Evolutionary conservation across 345 rosid species (phyloP).

Genomic region (Limnanthes douglasii): DNA sequence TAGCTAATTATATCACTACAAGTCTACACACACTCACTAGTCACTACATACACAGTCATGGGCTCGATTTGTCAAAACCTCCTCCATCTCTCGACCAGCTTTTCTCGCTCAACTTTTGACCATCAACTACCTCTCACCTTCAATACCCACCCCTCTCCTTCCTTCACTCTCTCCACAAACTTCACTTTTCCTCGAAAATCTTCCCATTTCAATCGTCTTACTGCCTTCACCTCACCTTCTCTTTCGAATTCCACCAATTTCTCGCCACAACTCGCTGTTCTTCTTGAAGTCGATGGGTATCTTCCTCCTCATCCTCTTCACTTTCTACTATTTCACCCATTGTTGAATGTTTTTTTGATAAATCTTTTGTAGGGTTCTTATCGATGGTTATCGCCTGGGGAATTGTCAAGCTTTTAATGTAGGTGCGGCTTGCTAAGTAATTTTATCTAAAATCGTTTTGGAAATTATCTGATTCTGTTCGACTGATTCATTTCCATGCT

Average conservation of each 20-base stretch:
- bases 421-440: slow-evolving; percentile 28
- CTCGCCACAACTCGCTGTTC: slow-evolving; percentile 45
- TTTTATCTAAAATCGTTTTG: slow-evolving; percentile 8
- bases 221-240: slow-evolving; percentile 24
- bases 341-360: neutral
- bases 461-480: slow-evolving; percentile 5
- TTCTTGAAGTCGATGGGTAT: slow-evolving; percentile 96
- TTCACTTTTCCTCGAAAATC: slow-evolving; percentile 14
- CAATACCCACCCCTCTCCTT: too few relatives aligned
- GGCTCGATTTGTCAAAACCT: too few relatives aligned
- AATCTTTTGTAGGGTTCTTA: slow-evolving; percentile 39
- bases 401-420: slow-evolving; percentile 77
- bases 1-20: too few relatives aligned
- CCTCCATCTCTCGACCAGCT: too few relatives aligned
- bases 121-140: too few relatives aligned
- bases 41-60: too few relatives aligned
- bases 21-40: too few relatives aligned
- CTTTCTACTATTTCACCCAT: neutral
- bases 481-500: slow-evolving; percentile 1
- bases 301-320: slow-evolving; percentile 1
- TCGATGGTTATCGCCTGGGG: slow-evolving; percentile 68
- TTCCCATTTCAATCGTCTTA: slow-evolving; percentile 14
- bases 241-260: slow-evolving; percentile 16
- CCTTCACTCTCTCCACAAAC: slow-evolving; percentile 14
- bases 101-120: too few relatives aligned